A percentile compares a stretch with the other conserved stretches of the same genome.
These are phyloP conservation scores for Colletotrichum godetiae DNA, from an alignment of 2,329 filamentous ascomycete species.

Conservation along the genomic window DNA sequence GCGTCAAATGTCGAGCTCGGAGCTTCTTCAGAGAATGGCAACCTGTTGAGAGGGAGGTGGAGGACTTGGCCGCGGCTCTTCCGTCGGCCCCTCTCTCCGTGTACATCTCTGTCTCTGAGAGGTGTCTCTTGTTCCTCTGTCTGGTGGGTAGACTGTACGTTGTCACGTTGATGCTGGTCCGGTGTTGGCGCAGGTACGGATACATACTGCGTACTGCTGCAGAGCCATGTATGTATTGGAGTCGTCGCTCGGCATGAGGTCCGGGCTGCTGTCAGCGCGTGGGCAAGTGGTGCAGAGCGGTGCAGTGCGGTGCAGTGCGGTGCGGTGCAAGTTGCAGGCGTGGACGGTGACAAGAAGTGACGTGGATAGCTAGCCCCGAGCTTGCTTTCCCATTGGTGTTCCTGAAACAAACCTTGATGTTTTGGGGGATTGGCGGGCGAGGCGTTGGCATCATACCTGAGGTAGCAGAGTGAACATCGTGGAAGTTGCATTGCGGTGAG, in stretches of 20 bases:
- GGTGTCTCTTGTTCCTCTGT: background rate
- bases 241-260: background rate
- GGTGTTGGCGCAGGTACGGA: background rate
- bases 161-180: background rate
- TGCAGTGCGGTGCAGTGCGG: background rate
- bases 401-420: constrained; percentile 35
- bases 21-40: background rate
- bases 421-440: background rate
- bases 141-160: background rate
- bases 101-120: background rate
- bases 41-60: background rate
- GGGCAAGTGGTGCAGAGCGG: background rate
- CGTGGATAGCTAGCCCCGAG: constrained; percentile 30
- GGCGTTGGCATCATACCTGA: too few species aligned
- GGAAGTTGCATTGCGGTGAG: background rate
- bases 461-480: background rate
- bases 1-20: constrained; percentile 15
- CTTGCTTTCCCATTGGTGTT: constrained; percentile 35
- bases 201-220: too few species aligned
- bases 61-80: background rate
- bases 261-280: background rate
- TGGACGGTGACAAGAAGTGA: constrained; percentile 22
- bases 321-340: background rate
- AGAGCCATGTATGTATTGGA: background rate
- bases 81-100: too few species aligned